Base-by-base conservation (phyloP, 202 grass and related monocot species). In the Elaeis oleifera region DNA sequence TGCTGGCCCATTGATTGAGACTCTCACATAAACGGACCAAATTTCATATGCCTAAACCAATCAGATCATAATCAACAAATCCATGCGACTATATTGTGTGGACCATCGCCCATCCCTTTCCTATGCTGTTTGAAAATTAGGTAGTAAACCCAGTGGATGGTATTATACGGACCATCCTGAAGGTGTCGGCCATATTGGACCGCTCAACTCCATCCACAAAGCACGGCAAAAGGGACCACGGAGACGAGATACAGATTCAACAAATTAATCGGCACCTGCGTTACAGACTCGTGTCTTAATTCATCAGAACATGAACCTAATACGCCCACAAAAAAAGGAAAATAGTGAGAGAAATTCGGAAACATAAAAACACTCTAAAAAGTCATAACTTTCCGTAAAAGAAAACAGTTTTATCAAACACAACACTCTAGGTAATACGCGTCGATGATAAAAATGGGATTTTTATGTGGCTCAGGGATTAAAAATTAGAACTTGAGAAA, bases 281-380 rank as follows among this genome's bases (percentile, higher is more conserved):
- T 74, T 53, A 74, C 70, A 60, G 65, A 50, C 63, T 75, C 65
- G 54, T 59, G 54, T 75, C 82, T 59, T 50, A 60, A 54, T 73
- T 64, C 60, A 57, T 56, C 63, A 50, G 14, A 69, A 63, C 63
- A 70, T 65, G 64, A 69, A 78, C 69, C 70, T 55, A 65, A 70
- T 53, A 28, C 70, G 59, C 31, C 61, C 54, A 48, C 14, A 19
- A 19, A 62, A 61, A 18, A 44, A 13, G 1, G 36, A 44, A 44
- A 44, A 2, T 44, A 14, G 2, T 3, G 11, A 44, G 36, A 44
- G 1, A 2, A 44, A 44, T 44, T 44, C 36, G 36, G 36, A 13
- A 44, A 44, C 36, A 44, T 13, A 44, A 13, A 13, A 13, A 44
- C 8, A 44, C 11, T 44, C 2, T 14, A 44, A 44, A 44, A 44